These are phyloP conservation scores for Penicillium olsonii DNA, from an alignment of 2,329 filamentous ascomycete species.

Conservation along the genomic window DNA sequence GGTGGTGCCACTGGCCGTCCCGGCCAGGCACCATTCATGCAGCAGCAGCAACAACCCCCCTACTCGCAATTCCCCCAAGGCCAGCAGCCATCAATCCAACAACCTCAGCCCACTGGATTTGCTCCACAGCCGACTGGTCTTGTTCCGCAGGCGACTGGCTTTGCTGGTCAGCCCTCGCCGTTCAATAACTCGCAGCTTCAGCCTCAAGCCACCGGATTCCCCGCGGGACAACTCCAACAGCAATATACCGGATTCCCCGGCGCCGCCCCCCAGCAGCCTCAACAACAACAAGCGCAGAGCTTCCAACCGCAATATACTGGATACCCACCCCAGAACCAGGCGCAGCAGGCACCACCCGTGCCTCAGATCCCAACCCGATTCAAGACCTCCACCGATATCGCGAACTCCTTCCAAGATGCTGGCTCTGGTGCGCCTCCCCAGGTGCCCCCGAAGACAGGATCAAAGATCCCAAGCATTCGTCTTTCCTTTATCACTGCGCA, in stretches of 20 bases:
- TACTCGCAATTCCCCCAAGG: slow-evolving; percentile 42
- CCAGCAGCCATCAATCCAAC: slow-evolving; percentile 56
- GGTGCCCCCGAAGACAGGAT: slow-evolving; percentile 63
- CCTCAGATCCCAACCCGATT: slow-evolving; percentile 53
- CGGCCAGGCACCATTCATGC: slow-evolving; percentile 59
- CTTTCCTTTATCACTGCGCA: slow-evolving; percentile 93
- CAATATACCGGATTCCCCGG: slow-evolving; percentile 54
- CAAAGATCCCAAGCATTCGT: slow-evolving; percentile 89
- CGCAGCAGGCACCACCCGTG: slow-evolving; percentile 30
- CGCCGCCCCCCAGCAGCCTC: slow-evolving; percentile 29
- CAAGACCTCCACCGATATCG: slow-evolving; percentile 66
- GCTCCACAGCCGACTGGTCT: slow-evolving; percentile 51
- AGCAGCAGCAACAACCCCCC: slow-evolving; percentile 48
- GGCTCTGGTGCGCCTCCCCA: slow-evolving; percentile 53
- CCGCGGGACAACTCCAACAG: slow-evolving; percentile 48
- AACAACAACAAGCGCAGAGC: slow-evolving; percentile 45
- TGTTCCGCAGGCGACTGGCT: slow-evolving; percentile 57
- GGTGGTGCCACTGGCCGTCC: slow-evolving; percentile 74
- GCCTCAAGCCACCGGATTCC: slow-evolving; percentile 69
- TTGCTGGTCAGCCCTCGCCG: slow-evolving; percentile 56
- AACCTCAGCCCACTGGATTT: slow-evolving; percentile 54
- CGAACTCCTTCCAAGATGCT: slow-evolving; percentile 59
- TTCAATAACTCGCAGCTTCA: slow-evolving; percentile 58
- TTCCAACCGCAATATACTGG: slow-evolving; percentile 61
- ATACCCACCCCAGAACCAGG: slow-evolving; percentile 49